Conservation (phyloP, 2,329 filamentous ascomycete species). For the Rhinocladiella similis region DNA sequence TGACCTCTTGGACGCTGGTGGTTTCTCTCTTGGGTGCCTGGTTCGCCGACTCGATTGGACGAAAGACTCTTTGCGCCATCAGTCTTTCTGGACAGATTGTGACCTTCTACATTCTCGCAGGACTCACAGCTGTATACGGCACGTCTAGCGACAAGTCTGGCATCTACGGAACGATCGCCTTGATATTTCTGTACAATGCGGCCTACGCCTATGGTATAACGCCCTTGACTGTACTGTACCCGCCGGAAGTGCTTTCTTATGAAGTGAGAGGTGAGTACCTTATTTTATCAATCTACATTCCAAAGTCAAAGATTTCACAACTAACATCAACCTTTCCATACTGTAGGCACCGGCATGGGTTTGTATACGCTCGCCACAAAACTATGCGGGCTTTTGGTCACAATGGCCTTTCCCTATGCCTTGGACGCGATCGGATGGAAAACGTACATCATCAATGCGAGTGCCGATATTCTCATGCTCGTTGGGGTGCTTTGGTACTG, state of each 20-base stretch:
- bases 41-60: slow-evolving; percentile 44
- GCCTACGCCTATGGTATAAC: slow-evolving; percentile 38
- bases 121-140: slow-evolving; percentile 47
- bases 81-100: slow-evolving; percentile 39
- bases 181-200: slow-evolving; percentile 39
- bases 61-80: slow-evolving; percentile 40
- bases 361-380: slow-evolving; percentile 4
- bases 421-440: slow-evolving; percentile 47
- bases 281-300: slow-evolving; percentile 9
- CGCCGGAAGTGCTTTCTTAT: slow-evolving; percentile 36
- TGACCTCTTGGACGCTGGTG: slow-evolving; percentile 52
- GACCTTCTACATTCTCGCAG: slow-evolving; percentile 55
- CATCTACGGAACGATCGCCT: slow-evolving; percentile 42
- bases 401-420: slow-evolving; percentile 46
- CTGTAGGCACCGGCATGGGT: not conserved
- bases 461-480: slow-evolving; percentile 44
- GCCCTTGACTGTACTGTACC: slow-evolving; percentile 38
- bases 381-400: slow-evolving; percentile 36
- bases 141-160: slow-evolving; percentile 39
- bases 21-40: slow-evolving; percentile 46
- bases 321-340: too few species aligned
- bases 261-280: slow-evolving; percentile 34
- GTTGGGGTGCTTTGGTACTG: slow-evolving; percentile 27
- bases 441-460: slow-evolving; percentile 51
- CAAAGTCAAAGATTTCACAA: slow-evolving; percentile 27